These are phyloP conservation scores for Blastobotrys serpentis DNA, from an alignment of 1,139 yeast genomes.

Conservation along the genomic window DNA sequence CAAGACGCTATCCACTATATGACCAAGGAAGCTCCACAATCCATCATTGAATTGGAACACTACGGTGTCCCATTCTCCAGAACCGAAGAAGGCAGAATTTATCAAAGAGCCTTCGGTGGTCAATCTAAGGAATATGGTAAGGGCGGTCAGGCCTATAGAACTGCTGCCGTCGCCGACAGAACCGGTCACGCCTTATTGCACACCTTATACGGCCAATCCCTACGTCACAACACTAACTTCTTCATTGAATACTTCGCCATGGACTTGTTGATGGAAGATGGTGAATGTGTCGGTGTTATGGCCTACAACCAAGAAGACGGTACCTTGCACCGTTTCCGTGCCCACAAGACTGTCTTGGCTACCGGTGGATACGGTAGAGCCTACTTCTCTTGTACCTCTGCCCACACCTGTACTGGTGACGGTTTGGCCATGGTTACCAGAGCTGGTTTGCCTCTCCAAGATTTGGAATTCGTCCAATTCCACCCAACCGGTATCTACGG, in stretches of 20 bases:
- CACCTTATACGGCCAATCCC: slow-evolving; percentile 93
- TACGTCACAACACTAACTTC: slow-evolving; percentile 95
- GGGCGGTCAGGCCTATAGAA: slow-evolving; percentile 99
- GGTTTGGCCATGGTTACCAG: slow-evolving; percentile 98
- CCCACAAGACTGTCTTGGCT: slow-evolving; percentile 94
- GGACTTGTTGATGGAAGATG: slow-evolving; percentile 93
- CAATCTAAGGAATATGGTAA: slow-evolving; percentile 94
- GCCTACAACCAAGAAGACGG: slow-evolving; percentile 99
- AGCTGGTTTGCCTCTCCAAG: slow-evolving; percentile 97
- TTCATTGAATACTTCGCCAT: slow-evolving; percentile 96
- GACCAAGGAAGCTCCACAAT: slow-evolving; percentile 97
- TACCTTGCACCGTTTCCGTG: slow-evolving; percentile 94
- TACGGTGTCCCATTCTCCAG: slow-evolving; percentile 98
- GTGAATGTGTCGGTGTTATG: slow-evolving; percentile 93
- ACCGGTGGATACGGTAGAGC: slow-evolving; percentile 99
- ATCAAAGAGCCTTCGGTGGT: slow-evolving; percentile 99
- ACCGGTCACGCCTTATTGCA: slow-evolving; percentile 98
- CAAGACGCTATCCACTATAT: slow-evolving; percentile 99
- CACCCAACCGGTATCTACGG: slow-evolving; percentile 99
- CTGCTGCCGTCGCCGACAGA: slow-evolving; percentile 99
- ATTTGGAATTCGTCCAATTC: slow-evolving; percentile 96
- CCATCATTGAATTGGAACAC: slow-evolving; percentile 95
- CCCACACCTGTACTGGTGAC: slow-evolving; percentile 99
- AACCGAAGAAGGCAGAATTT: slow-evolving; percentile 94
- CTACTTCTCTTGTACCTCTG: slow-evolving; percentile 97